These are phyloP conservation scores for Alternaria postmessia DNA, from an alignment of 2,329 filamentous ascomycete genomes.

Conservation along the genomic window DNA sequence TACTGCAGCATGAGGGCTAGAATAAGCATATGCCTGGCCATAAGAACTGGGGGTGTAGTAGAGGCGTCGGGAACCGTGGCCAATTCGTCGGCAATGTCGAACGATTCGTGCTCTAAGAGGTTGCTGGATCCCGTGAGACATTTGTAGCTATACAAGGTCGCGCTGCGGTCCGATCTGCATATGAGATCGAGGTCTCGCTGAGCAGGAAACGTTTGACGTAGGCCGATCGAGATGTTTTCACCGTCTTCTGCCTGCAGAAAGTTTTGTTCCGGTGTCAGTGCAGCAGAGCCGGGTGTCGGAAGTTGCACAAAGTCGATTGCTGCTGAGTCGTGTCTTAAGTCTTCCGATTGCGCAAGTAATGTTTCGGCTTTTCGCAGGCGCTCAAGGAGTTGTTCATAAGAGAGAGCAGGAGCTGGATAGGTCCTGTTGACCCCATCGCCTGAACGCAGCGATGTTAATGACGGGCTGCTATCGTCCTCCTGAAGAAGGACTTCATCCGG, in stretches of 20 bases:
- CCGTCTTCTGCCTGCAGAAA: constrained; percentile 1
- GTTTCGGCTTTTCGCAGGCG: constrained; percentile 23
- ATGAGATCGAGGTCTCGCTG: neutral
- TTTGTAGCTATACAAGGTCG: constrained; percentile 15
- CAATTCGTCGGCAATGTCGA: constrained; percentile 10
- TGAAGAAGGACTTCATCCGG: constrained; percentile 18
- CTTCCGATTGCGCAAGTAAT: neutral
- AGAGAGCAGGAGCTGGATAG: neutral
- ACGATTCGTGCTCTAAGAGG: constrained; percentile 13
- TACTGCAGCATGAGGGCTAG: constrained; percentile 42
- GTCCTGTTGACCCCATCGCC: neutral
- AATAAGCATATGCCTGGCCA: constrained; percentile 47
- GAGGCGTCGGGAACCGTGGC: constrained; percentile 13
- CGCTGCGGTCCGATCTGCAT: neutral
- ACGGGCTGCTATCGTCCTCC: neutral
- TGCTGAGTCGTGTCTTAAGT: neutral
- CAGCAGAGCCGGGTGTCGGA: neutral
- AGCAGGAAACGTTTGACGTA: constrained; percentile 19
- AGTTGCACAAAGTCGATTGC: constrained; percentile 6
- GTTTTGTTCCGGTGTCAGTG: neutral
- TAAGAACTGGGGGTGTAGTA: constrained; percentile 37
- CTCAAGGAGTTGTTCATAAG: constrained; percentile 9
- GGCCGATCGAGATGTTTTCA: constrained; percentile 10
- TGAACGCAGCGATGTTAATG: neutral
- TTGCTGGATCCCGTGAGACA: constrained; percentile 16